Base-by-base conservation (phyloP, 202 grass and related monocot genomes). In the Panicum hallii region DNA sequence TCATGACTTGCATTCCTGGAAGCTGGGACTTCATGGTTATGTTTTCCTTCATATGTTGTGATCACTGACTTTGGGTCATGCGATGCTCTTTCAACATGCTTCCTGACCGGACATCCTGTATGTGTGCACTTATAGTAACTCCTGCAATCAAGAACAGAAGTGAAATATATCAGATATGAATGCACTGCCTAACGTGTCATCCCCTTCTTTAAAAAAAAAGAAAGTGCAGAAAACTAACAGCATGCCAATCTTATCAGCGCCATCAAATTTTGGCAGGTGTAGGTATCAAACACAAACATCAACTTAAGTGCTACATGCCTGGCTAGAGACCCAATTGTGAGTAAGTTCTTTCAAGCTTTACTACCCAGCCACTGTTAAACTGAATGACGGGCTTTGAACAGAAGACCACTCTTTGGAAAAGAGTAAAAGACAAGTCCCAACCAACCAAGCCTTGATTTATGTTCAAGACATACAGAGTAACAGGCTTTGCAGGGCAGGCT, bases 91-190 rank as follows among this genome's bases (percentile, higher is more conserved):
- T 99, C 92, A 67, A 97, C 97, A 90, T 99, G 97, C 79, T 99
- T 99, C 82, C 97, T 94, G 55, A 99, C 97, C 44, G 97, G 93
- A 64, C 93, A 99, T 67, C 97, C 90, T 50, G 78, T 86, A 64
- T 89, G 77, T 87, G 97, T 99, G 87, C 97, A 97, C 80, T 99
- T 99, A 70, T 99, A 99, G 81, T 99, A 99, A 82, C 97, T 99
- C 92, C 97, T 99, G 87, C 41, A 70, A 65, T 67, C 55, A 86
- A 89, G 63, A 84, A 82, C 43, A 79, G 6, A 57, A 78, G 38
- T 41, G 11, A 48, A 79, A 79, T 81, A 81, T 77, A 49, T 19
- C 11, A 22, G 6, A 34, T 20, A 67, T n/a, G 17, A 64, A 74
- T 63, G 41, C 57, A 83, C 16, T 14, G 56, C 52, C 67, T 60